Conservation (phyloP, 257 asterid genomes). For the Capsicum baccatum region DNA sequence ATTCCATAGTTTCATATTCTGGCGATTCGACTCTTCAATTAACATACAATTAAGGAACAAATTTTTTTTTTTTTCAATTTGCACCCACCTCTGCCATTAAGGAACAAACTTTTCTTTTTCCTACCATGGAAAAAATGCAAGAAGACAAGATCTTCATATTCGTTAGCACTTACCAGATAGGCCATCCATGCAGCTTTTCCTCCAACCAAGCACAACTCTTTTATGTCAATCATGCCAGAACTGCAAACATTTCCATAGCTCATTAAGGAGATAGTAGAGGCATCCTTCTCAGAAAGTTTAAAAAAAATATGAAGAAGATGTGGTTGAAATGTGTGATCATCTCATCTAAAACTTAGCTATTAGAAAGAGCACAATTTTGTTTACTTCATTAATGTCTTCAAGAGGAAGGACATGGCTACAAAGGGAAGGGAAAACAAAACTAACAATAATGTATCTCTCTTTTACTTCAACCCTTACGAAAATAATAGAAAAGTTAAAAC, state of each 20-base stretch:
- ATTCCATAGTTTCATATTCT: background rate
- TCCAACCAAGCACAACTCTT: conserved; percentile 76
- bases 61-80: too few species aligned
- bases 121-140: background rate
- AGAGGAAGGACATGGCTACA: background rate
- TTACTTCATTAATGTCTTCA: background rate
- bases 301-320: background rate
- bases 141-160: conserved; percentile 15
- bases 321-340: background rate
- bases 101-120: background rate
- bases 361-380: background rate
- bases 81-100: too few species aligned
- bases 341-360: background rate
- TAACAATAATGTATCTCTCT: background rate
- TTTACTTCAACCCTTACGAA: background rate
- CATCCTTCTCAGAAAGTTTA: background rate
- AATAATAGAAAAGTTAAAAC: background rate
- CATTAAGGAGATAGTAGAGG: background rate
- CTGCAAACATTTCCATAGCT: conserved; percentile 44
- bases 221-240: conserved; percentile 87
- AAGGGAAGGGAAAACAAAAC: background rate
- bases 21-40: background rate
- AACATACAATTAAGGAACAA: background rate
- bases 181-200: conserved; percentile 99
- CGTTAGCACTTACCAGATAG: conserved; percentile 88